Base-by-base conservation (phyloP, 1,284 basidiomycete species). In the Sporisorium exsertum region DNA sequence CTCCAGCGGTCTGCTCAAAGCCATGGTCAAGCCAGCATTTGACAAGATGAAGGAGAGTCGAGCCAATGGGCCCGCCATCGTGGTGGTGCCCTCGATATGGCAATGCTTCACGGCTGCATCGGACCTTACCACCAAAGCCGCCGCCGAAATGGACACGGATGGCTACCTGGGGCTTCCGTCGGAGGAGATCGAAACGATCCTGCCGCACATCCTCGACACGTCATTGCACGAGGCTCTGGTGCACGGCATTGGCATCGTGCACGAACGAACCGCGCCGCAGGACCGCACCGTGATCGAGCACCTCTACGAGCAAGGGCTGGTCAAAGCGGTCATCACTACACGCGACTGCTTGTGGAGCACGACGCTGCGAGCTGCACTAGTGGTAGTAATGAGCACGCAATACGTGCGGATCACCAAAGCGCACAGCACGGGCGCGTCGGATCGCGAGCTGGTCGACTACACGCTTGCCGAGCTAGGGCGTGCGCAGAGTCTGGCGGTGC, bases 341-440 rank as follows among this genome's bases (percentile, higher is more conserved):
- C 90, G 91, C 42, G 94, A 96, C 51, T 89, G 91, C 24, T 93
- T 92, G 82, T 97, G 95, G 94, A 91, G 90, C 22, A 86, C 97
- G 15, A 93, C 94, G 3, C 89, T 95, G 15, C 90, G 91, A 40
- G 93, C 93, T 0, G 89, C 89, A 5, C 90, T 91, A 4, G 95
- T 98, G 16, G 88, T 97, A 40, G 91, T 95, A 53, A 92, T 98
- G 91, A 93, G 94, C 27, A 94, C 95, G 7, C 96, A 99, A 85
- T 97, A 94, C 84, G 86, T 92, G 35, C 88, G 90, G 53, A 81
- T 89, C 22, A 58, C 60, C 8, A 57, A 61, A 18, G 62, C 69
- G 16, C 55, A 64, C 46, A 49, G 50, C 35, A 59, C 64, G 3
- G 76, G 76, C 18, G 54, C 62, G 9, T 75, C 67, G 24, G 90